Base-by-base conservation (phyloP, 2,329 filamentous ascomycete genomes). In the Aspergillus neoniger region DNA sequence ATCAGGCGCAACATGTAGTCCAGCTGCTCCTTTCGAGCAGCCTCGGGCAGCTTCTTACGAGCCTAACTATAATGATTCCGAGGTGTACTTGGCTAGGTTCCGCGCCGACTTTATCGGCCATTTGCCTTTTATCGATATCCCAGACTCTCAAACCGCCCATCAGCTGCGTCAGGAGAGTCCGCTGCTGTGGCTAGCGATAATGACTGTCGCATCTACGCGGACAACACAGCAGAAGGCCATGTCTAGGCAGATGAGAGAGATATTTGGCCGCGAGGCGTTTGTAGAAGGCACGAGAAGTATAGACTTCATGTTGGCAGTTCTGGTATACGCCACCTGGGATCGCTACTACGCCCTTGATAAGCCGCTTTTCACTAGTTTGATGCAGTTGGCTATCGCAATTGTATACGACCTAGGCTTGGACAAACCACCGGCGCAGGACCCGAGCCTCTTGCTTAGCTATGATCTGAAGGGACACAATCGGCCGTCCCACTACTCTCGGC, bases 261-360 rank as follows among this genome's bases (percentile, higher is more conserved):
- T 36, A 10, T 53, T 58, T 21, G 56, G 49, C 5, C 38, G 39
- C 3, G 23, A 58, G 23, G 56, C 56, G 4, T 58, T 25, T 15
- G 25, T 48, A 17, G 49, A 47, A 15, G 56, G 56, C 6, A 36
- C 48, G 1, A 36, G 41, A 4, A 54, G n/a, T 14, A 44, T 58
- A 12, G 56, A 58, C 19, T 58, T 58, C 3, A 17, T 58, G 6
- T 30, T 36, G n/a, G 49, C 56, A 0, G 49, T 58, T 12, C 25
- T 58, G 2, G 56, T 58, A 9, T 58, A 53, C 47, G 30, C 28
- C 6, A 21, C 56, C 17, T 58, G 56, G 56, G 56, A 58, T n/a
- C 36, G 21, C 4, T 38, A 30, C 12, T 38, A 53, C 23, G 36
- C 19, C 9, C 12, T 53, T 14, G 56, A 52, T 1, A 58, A 53